These are phyloP conservation scores for Tetraselmis chui DNA, from an alignment of 139 green algal species.

Conservation along the genomic window DNA sequence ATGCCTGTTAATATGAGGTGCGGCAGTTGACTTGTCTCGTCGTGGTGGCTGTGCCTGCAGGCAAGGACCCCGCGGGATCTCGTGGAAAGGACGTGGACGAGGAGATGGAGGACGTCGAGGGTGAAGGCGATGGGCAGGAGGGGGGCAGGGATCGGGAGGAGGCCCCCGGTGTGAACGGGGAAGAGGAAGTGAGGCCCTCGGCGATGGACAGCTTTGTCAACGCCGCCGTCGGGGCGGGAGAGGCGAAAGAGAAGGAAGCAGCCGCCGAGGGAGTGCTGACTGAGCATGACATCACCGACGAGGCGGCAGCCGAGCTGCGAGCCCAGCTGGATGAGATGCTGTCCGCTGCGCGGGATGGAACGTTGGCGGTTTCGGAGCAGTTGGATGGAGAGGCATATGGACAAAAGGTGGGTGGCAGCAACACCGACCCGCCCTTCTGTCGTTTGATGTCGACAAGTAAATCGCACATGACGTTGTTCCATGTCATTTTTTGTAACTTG, in stretches of 20 bases:
- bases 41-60: too few species aligned
- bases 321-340: constrained; percentile 49
- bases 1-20: too few species aligned
- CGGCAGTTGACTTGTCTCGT: too few species aligned
- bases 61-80: constrained; percentile 5
- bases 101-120: constrained; percentile 8
- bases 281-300: not conserved
- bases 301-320: constrained; percentile 35
- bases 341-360: constrained; percentile 15
- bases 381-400: not conserved
- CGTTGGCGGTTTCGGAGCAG: not conserved
- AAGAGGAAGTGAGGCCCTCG: not conserved
- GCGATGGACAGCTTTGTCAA: constrained; percentile 3
- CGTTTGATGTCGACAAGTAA: too few species aligned
- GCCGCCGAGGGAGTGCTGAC: not conserved
- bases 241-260: constrained; percentile 17
- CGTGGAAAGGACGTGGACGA: constrained; percentile 19
- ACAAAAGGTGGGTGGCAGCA: too few species aligned
- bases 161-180: not conserved
- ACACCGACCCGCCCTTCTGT: too few species aligned
- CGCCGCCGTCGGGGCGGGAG: constrained; percentile 16
- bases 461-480: too few species aligned
- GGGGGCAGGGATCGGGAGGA: constrained; percentile 12
- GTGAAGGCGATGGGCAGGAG: constrained; percentile 13
- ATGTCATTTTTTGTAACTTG: too few species aligned